Evolutionary conservation across 345 rosid species (phyloP).

Genomic region (Excoecaria agallocha): DNA sequence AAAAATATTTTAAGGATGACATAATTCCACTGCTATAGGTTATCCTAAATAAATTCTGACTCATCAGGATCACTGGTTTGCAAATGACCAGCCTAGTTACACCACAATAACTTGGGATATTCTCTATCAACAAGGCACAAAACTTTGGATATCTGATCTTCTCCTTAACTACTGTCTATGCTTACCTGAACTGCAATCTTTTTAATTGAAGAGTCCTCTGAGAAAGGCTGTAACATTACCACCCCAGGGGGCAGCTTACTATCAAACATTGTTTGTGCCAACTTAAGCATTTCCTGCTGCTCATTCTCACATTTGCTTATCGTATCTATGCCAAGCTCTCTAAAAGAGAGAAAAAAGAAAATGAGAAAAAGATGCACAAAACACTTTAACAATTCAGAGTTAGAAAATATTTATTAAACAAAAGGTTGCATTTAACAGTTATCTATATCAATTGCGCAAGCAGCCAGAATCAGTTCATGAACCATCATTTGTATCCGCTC

Average conservation of each 20-base stretch:
- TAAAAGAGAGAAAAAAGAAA: conserved; percentile 22
- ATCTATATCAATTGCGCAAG: background rate
- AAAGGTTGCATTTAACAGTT: background rate
- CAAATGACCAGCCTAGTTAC: background rate
- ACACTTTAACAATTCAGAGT: conserved; percentile 1
- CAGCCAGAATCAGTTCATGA: background rate
- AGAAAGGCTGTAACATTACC: conserved; percentile 71
- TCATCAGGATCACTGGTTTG: background rate
- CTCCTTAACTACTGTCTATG: background rate
- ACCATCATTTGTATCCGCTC: background rate
- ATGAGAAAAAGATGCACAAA: conserved; percentile 12
- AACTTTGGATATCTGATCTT: background rate
- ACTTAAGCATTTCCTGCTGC: conserved; percentile 59
- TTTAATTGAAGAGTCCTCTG: conserved; percentile 75
- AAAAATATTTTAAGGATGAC: background rate
- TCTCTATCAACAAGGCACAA: background rate
- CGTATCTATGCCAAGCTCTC: conserved; percentile 84
- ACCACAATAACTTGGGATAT: background rate
- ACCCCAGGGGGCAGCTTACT: conserved; percentile 86
- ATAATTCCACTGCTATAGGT: background rate
- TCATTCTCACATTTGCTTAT: conserved; percentile 58
- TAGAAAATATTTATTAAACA: conserved; percentile 2
- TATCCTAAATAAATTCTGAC: background rate
- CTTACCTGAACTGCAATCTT: conserved; percentile 73
- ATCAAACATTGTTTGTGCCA: conserved; percentile 88